Evolutionary conservation across 208 protist species (phyloP), one percentile per base, ranked within the genome.

Genomic region (Crithidia sp.): DNA sequence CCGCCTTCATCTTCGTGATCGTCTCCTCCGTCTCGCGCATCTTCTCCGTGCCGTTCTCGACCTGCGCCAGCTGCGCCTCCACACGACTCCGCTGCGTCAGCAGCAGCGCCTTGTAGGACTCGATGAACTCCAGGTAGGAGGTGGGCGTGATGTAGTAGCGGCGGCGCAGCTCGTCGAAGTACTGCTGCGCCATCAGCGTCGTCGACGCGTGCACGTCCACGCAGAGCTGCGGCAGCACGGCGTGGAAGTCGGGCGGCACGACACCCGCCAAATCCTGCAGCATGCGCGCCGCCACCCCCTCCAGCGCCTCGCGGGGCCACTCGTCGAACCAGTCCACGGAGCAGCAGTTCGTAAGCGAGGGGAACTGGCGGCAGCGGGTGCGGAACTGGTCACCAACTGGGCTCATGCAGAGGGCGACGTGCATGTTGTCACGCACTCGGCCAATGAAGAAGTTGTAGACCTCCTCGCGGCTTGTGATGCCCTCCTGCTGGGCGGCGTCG

Each of bases 311-410:
- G 12, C 71, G 54, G 43, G 98, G 97, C 98, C 98, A 99, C 71
- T 95, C 90, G 69, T 97, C 93, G 76, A 99, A 99, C 98, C 98
- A 99, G 81, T 99, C 98, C 70, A 99, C 98, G 47, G 94, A 90
- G 83, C 97, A 99, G 83, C 98, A 99, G 85, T 99, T 99, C 19
- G 98, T 97, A 5, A 99, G 88, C 16, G 98, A 99, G 10, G 98
- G 98, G 77, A 99, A 99, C 88, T 98, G 96, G 50, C 97, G 91
- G 74, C 94, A 98, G 40, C 98, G 90, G 9, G 87, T 91, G 64
- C 97, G 94, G 78, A 99, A 99, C 52, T 83, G 90, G 67, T 98
- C 93, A 8, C 97, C 97, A 43, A 99, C 94, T 13, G 98, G 98
- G 57, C 88, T 98, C 94, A 99, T 98, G 76, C 92, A 98, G 12